Evolutionary conservation across 1,284 basidiomycete species (phyloP).

Genomic region (Tilletiaria anomala): DNA sequence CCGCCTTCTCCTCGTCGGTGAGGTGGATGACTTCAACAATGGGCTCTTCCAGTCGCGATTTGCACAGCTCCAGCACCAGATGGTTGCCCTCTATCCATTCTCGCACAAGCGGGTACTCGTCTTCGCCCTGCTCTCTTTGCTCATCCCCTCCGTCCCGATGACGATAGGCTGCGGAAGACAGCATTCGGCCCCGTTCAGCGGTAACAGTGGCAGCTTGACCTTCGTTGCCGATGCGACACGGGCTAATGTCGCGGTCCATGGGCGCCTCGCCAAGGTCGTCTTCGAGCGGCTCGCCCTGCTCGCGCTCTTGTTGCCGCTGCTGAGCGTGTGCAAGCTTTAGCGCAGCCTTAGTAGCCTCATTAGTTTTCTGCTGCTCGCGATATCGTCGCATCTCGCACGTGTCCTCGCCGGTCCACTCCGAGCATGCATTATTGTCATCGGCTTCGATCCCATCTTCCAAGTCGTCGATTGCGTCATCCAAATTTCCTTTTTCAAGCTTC

Average conservation of each 20-base stretch:
- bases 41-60: constrained; percentile 18
- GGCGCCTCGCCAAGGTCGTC: constrained; percentile 7
- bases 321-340: constrained; percentile 2
- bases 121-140: constrained; percentile 6
- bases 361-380: too few relatives aligned
- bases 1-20: constrained; percentile 15
- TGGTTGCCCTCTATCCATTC: constrained; percentile 35
- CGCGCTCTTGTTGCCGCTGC: background rate
- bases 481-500: background rate
- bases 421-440: constrained; percentile 18
- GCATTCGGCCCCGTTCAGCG: background rate
- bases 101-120: constrained; percentile 16
- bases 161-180: background rate
- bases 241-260: constrained; percentile 9
- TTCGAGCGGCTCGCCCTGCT: too few relatives aligned
- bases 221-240: background rate
- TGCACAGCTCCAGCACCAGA: constrained; percentile 20
- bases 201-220: background rate
- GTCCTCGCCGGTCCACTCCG: constrained; percentile 35
- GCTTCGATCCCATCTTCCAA: constrained; percentile 23
- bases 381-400: constrained; percentile 26
- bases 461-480: constrained; percentile 12
- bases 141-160: background rate
- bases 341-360: too few relatives aligned
- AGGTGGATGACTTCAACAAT: constrained; percentile 26